phyloP scores from a whole-genome alignment of 257 asterid species.

The Coffea canephora region DNA sequence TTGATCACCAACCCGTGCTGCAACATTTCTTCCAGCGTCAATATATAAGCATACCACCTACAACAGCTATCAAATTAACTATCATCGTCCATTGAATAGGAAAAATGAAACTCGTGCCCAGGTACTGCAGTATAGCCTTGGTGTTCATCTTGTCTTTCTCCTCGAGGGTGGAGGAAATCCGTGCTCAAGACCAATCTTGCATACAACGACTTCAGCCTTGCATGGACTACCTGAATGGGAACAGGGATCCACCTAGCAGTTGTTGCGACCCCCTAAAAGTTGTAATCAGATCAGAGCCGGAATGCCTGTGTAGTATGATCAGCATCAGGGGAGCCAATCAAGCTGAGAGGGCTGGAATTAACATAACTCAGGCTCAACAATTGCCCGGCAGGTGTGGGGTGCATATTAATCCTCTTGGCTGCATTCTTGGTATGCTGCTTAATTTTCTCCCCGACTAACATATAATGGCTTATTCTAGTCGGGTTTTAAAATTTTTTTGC shows the following conservation, averaged over 20 bases:
- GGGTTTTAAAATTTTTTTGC: no score
- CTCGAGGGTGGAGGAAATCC: not conserved
- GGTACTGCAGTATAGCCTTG: not conserved
- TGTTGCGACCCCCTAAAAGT: constrained; percentile 61
- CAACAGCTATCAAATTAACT: not conserved
- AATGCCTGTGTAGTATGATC: constrained; percentile 67
- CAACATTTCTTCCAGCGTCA: no score
- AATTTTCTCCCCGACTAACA: not conserved
- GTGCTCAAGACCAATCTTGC: constrained; percentile 32
- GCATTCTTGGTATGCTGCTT: constrained; percentile 48
- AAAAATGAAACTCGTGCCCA: not conserved
- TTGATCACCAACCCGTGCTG: constrained; percentile 24
- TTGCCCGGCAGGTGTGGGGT: constrained; percentile 81
- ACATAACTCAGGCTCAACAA: constrained; percentile 58
- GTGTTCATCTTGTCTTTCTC: constrained; percentile 6
- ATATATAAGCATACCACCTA: not conserved
- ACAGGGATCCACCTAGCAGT: constrained; percentile 50
- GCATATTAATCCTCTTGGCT: constrained; percentile 74
- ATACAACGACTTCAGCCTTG: constrained; percentile 62
- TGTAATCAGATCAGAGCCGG: constrained; percentile 62
- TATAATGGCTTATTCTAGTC: not conserved
- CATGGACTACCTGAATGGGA: constrained; percentile 50
- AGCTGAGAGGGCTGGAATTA: constrained; percentile 67
- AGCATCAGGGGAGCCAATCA: constrained; percentile 60
- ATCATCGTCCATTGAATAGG: not conserved